These are phyloP conservation scores for Posidonia oceanica DNA, from an alignment of 116 monocot genomes.

Conservation along the genomic window DNA sequence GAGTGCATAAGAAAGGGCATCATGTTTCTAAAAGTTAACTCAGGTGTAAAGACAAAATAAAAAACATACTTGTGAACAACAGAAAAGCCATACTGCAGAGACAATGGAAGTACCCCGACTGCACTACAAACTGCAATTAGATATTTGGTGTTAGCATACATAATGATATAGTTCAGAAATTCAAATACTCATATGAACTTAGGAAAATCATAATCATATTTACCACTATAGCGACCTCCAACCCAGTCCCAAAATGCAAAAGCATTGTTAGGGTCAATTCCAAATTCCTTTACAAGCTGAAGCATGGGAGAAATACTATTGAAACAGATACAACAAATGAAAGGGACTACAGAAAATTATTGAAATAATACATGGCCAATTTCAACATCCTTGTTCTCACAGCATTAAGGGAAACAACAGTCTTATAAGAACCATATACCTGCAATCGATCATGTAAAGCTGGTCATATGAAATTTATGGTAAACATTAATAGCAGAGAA, in stretches of 20 bases:
- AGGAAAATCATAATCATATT: conserved; percentile 5
- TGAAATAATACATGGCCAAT: too few species aligned
- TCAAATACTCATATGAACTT: neutral
- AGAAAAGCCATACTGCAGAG: conserved; percentile 94
- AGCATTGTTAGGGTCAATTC: conserved; percentile 87
- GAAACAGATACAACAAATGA: neutral
- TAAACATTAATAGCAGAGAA: neutral
- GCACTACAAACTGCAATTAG: conserved; percentile 92
- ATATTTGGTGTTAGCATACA: neutral
- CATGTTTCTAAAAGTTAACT: too few species aligned
- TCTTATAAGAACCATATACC: neutral
- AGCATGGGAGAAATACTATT: neutral
- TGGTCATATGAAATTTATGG: neutral
- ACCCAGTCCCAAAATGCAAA: conserved; percentile 99
- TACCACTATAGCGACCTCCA: conserved; percentile 99
- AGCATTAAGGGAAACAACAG: neutral
- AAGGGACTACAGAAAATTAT: neutral
- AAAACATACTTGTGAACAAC: conserved; percentile 70
- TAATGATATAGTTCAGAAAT: neutral
- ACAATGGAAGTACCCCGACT: conserved; percentile 94
- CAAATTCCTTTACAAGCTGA: conserved; percentile 94
- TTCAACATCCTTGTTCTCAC: too few species aligned
- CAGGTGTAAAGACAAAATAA: neutral
- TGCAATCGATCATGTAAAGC: neutral
- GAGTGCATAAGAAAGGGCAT: too few species aligned